Evolutionary conservation across 345 rosid genomes (phyloP), one percentile per base, ranked within the genome.

Genomic region (Anastatica hierochuntica): DNA sequence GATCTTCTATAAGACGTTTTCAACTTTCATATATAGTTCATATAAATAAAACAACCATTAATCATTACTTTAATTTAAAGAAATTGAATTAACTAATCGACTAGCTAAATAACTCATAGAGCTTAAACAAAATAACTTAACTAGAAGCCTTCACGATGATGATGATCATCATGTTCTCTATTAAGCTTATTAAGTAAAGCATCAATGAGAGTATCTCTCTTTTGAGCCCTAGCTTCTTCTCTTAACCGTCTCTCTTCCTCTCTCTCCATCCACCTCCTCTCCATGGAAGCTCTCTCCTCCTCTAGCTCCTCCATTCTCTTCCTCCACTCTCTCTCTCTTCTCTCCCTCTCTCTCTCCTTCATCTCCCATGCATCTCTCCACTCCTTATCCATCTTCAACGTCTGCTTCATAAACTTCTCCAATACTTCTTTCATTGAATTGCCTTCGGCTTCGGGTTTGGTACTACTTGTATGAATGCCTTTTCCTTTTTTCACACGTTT

Each of bases 221-320:
- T 92, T 68, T 88, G 95, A 58, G 98, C 97, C 82, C 95, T 78
- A 77, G 79, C 82, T 58, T 92, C 98, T 44, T 88, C 95, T 58
- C 95, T 83, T 29, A 71, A 36, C 26, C 85, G 77, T 50, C 98
- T 79, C 74, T 92, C 90, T 61, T 92, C 98, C 47, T 88, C 98
- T 67, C 77, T 75, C 49, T 92, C 97, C 67, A 86, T 80, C 95
- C 95, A 92, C 50, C 80, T 69, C 55, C 82, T 80, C 30, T 92
- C 98, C 69, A 83, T 67, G 69, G 80, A 74, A 14, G 80, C 51
- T 82, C 97, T 81, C 70, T 88, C 96, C 7, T 83, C 88, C 74
- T 92, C 98, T 13, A 92, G 43, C 0, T 76, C 85, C 45, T 78
- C 85, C 98, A 88, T 92, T 10, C 68, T 77, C 60, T 65, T 82